A percentile compares a stretch with the other conserved stretches of the same genome.
These are phyloP conservation scores for Aphanomyces stellatus DNA, from an alignment of 352 stramenopile genomes.

Conservation along the genomic window DNA sequence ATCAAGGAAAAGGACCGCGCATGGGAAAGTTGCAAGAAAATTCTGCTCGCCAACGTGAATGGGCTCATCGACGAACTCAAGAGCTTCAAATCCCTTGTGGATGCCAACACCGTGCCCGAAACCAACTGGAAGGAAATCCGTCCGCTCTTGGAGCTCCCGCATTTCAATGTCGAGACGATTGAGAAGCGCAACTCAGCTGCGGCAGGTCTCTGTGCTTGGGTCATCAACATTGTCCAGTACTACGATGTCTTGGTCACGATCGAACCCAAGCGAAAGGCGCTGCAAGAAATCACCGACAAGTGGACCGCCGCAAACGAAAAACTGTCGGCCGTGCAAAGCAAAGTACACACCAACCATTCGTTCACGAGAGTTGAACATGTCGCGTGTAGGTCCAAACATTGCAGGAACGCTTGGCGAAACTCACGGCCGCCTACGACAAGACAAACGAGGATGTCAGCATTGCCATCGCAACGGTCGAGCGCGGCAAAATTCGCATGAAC, in stretches of 20 bases:
- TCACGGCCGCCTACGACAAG: slow-evolving; percentile 77
- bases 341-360: too few species aligned
- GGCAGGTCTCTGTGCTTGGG: slow-evolving; percentile 67
- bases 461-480: slow-evolving; percentile 81
- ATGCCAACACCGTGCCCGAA: slow-evolving; percentile 56
- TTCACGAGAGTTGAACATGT: too few species aligned
- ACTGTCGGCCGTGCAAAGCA: slow-evolving; percentile 80
- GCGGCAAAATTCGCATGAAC: slow-evolving; percentile 83
- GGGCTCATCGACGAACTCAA: slow-evolving; percentile 91
- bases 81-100: slow-evolving; percentile 56
- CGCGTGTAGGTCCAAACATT: slow-evolving; percentile 24
- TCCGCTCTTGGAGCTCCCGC: slow-evolving; percentile 61
- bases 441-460: slow-evolving; percentile 86
- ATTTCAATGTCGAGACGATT: slow-evolving; percentile 75
- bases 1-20: slow-evolving; percentile 90
- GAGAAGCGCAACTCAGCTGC: slow-evolving; percentile 79
- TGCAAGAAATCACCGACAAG: slow-evolving; percentile 74
- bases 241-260: slow-evolving; percentile 93
- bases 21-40: slow-evolving; percentile 92
- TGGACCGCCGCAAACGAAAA: slow-evolving; percentile 75
- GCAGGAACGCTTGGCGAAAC: slow-evolving; percentile 39
- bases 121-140: slow-evolving; percentile 78
- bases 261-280: slow-evolving; percentile 85
- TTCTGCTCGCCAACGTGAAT: slow-evolving; percentile 87
- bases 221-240: slow-evolving; percentile 90